These are phyloP conservation scores for Rhynchosporium graminicola DNA, from an alignment of 2,329 filamentous ascomycete species.

Conservation along the genomic window DNA sequence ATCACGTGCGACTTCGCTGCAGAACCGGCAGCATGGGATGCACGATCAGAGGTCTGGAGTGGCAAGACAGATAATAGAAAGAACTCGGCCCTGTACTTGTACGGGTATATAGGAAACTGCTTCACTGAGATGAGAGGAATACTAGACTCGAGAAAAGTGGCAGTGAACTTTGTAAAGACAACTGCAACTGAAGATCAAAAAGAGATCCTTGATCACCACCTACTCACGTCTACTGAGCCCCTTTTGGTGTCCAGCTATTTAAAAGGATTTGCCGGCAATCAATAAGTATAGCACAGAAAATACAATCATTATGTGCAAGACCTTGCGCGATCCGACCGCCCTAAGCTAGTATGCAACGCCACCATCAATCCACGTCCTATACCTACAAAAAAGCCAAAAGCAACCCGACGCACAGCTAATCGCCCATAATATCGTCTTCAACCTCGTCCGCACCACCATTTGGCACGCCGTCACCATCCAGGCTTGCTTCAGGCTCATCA, in stretches of 20 bases:
- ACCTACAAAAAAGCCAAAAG: constrained; percentile 7
- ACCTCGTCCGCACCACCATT: constrained; percentile 38
- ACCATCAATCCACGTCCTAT: constrained; percentile 10
- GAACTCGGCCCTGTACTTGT: too few species aligned
- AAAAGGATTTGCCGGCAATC: background rate
- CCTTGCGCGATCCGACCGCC: background rate
- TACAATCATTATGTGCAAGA: constrained; percentile 4
- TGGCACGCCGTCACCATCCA: constrained; percentile 45
- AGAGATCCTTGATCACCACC: constrained; percentile 3
- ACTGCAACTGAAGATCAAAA: background rate
- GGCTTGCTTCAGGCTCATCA: constrained; percentile 44
- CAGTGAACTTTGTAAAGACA: constrained; percentile 5
- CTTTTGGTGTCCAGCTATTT: background rate
- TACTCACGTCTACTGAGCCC: background rate
- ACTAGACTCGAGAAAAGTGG: background rate
- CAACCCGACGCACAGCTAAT: constrained; percentile 35
- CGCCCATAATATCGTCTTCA: constrained; percentile 48
- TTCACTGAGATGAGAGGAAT: background rate
- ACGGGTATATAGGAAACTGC: too few species aligned
- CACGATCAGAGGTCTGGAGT: too few species aligned
- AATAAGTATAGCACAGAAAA: background rate
- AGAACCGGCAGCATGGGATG: too few species aligned
- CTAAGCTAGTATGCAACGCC: background rate
- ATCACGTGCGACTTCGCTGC: background rate
- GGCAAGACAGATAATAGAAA: too few species aligned